These are phyloP conservation scores for Gentiana macrophylla DNA, from an alignment of 257 asterid species.

Conservation along the genomic window DNA sequence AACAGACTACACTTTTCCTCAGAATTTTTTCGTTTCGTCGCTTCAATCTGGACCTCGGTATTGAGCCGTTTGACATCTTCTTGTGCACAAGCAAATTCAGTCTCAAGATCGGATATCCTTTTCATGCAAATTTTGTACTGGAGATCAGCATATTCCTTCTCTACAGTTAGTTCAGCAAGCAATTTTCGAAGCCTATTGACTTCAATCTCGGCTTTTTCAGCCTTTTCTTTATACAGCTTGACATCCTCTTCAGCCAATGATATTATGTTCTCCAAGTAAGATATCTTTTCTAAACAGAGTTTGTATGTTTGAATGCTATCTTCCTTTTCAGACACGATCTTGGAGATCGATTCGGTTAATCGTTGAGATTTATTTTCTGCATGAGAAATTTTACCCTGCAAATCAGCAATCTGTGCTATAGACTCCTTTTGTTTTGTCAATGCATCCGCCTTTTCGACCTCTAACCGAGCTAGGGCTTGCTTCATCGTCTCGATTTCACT, in stretches of 20 bases:
- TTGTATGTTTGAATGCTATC: constrained; percentile 23
- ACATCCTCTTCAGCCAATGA: constrained; percentile 34
- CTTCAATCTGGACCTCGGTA: constrained; percentile 24
- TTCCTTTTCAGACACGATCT: constrained; percentile 50
- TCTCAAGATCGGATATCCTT: constrained; percentile 56
- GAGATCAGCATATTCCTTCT: no score
- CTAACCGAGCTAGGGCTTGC: constrained; percentile 52
- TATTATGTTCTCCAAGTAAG: constrained; percentile 42
- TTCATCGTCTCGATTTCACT: constrained; percentile 53
- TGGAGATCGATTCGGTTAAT: constrained; percentile 40
- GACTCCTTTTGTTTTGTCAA: constrained; percentile 40
- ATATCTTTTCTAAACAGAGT: constrained; percentile 39
- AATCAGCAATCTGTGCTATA: constrained; percentile 23
- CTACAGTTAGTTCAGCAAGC: no score
- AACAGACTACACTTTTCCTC: constrained; percentile 44
- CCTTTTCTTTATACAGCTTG: neutral
- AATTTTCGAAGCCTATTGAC: constrained; percentile 37
- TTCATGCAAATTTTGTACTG: constrained; percentile 36
- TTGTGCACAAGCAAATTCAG: no score
- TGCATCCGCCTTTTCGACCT: constrained; percentile 28
- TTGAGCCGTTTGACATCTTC: no score
- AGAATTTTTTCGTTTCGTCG: constrained; percentile 35
- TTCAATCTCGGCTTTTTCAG: constrained; percentile 46
- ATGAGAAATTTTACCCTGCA: constrained; percentile 40
- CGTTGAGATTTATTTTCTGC: constrained; percentile 38